Percentiles rank a stretch among this genome's conserved stretches.
Conservation (phyloP, 1,284 basidiomycete species). For the Trametes pubescens region DNA sequence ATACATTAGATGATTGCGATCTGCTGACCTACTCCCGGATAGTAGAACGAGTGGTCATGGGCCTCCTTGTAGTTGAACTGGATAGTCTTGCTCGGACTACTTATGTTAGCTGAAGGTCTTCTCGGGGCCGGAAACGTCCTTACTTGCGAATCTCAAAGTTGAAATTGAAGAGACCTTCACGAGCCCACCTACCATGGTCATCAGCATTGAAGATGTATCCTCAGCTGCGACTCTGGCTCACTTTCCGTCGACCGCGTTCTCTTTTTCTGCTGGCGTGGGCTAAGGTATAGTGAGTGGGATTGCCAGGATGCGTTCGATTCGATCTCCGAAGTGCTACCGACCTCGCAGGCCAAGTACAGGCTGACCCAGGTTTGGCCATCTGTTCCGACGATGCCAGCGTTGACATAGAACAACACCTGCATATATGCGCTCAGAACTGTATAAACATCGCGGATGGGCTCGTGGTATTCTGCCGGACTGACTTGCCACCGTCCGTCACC, state of each 20-base stretch:
- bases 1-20: neutral
- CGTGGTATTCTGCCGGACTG: slow-evolving; percentile 19
- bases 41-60: slow-evolving; percentile 84
- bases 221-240: slow-evolving; percentile 38
- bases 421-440: slow-evolving; percentile 5
- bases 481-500: slow-evolving; percentile 80
- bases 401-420: slow-evolving; percentile 83
- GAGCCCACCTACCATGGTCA: slow-evolving; percentile 65
- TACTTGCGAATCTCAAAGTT: slow-evolving; percentile 83
- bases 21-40: slow-evolving; percentile 57
- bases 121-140: slow-evolving; percentile 22
- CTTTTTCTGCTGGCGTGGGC: slow-evolving; percentile 82
- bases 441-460: neutral
- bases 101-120: neutral
- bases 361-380: slow-evolving; percentile 59
- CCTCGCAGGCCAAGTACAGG: slow-evolving; percentile 83
- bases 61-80: slow-evolving; percentile 80
- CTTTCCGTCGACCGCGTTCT: slow-evolving; percentile 69
- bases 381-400: slow-evolving; percentile 68
- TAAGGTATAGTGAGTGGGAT: slow-evolving; percentile 38
- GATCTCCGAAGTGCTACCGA: slow-evolving; percentile 46
- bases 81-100: slow-evolving; percentile 58
- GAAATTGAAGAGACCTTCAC: slow-evolving; percentile 87
- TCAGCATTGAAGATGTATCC: neutral
- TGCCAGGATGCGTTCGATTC: neutral